Base-by-base conservation (phyloP, 495 filamentous ascomycete species). In the Neurospora discreta region DNA sequence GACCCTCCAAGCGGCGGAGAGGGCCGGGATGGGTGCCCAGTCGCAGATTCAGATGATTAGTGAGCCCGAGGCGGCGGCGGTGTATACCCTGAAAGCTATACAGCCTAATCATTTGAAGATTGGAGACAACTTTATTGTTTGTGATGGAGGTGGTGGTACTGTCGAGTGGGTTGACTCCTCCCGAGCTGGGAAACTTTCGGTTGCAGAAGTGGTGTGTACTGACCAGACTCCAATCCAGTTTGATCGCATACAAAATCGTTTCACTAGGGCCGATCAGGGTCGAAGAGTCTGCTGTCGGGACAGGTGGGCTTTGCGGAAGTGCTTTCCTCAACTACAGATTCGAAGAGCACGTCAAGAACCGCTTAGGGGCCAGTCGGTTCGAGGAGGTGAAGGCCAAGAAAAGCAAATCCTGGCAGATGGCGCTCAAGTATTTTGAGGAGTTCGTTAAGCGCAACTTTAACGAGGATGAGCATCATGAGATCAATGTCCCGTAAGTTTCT, bases 71-170 rank as follows among this genome's bases (percentile, higher is more conserved):
- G 91, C 90, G 4, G 91, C 91, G 0, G 92, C 91, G 0, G 87
- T 92, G 1, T 92, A 92, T 74, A 90, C 90, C 0, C 82, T 94
- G 3, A 87, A 89, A 68, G 87, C 86, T 7, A 89, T 89, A 73
- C 87, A 89, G 78, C 90, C 86, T n/a, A 91, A 88, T 73, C 83
- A 83, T 65, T 80, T 89, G 39, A 87, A 81, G 71, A 79, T 90
- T 18, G 90, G 87, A 1, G 90, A 93, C 72, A 91, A 90, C 58
- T 90, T 94, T 72, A 84, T 93, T 52, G 83, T 94, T 3, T 91
- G 90, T 75, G 92, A 94, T 78, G 91, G 90, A 0, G 90, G 91
- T 40, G 92, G 91, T n/a, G 92, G 91, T 1, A 93, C 91, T 0
- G 90, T 93, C 0, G 87, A 84, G 84, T 86, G 20, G 77, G 84